These are phyloP conservation scores for Metahyphopichia silvanorum DNA, from an alignment of 805 yeast genomes.

Conservation along the genomic window DNA sequence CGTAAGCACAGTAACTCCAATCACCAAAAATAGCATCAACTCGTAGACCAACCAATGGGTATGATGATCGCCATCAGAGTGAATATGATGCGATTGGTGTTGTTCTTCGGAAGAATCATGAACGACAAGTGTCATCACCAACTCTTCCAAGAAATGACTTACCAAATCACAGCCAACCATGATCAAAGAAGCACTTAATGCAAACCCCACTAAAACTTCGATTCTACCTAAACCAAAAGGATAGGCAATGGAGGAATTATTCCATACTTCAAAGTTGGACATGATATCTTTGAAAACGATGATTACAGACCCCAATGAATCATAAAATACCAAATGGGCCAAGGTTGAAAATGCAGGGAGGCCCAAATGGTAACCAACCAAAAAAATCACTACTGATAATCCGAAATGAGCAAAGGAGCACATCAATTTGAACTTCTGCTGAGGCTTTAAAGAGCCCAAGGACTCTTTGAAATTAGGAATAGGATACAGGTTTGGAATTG, in stretches of 20 bases:
- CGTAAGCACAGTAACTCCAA: conserved; percentile 27
- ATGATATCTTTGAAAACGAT: conserved; percentile 72
- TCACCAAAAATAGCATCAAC: conserved; percentile 16
- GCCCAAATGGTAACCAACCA: conserved; percentile 54
- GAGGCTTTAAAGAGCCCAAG: conserved; percentile 50
- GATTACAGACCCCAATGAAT: conserved; percentile 71
- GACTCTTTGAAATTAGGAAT: conserved; percentile 72
- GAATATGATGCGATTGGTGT: conserved; percentile 40
- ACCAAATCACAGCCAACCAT: conserved; percentile 89
- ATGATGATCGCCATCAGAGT: conserved; percentile 21
- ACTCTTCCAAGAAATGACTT: conserved; percentile 83
- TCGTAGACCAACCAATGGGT: conserved; percentile 32
- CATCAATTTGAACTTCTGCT: conserved; percentile 54
- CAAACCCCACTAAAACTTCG: conserved; percentile 86
- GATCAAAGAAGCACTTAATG: conserved; percentile 74
- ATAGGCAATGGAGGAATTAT: conserved; percentile 69
- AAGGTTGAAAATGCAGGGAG: conserved; percentile 67
- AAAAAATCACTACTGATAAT: conserved; percentile 53
- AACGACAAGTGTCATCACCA: conserved; percentile 44
- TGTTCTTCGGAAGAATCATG: conserved; percentile 18
- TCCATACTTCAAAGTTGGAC: conserved; percentile 94
- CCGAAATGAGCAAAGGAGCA: conserved; percentile 61
- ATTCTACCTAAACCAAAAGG: conserved; percentile 95
- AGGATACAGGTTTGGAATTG: conserved; percentile 62
- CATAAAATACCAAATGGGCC: conserved; percentile 86